phyloP scores from a whole-genome alignment of 495 filamentous ascomycete species.

The Cenococcum geophilum region DNA sequence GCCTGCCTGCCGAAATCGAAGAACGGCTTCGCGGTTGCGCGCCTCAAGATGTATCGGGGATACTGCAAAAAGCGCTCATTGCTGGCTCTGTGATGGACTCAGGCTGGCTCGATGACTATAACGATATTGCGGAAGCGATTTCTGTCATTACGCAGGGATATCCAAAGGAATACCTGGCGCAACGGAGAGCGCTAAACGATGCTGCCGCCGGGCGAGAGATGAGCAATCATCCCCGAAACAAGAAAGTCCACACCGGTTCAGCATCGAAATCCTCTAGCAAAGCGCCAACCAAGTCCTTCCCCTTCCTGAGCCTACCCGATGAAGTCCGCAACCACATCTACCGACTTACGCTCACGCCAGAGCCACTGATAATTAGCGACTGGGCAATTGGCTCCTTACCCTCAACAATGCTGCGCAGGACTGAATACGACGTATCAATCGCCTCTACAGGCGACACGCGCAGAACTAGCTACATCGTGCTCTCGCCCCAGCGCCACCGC shows the following conservation, averaged over 20 bases:
- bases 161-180: conserved; percentile 6
- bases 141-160: conserved; percentile 2
- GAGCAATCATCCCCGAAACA: background rate
- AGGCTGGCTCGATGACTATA: conserved; percentile 14
- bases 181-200: conserved; percentile 3
- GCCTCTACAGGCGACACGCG: conserved; percentile 4
- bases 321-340: conserved; percentile 8
- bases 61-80: background rate
- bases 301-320: conserved; percentile 11
- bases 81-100: conserved; percentile 13
- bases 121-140: conserved; percentile 1
- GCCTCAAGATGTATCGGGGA: background rate
- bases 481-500: background rate
- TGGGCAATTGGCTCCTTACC: conserved; percentile 12
- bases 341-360: background rate
- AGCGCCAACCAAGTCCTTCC: background rate
- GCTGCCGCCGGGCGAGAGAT: background rate
- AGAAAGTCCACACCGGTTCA: background rate
- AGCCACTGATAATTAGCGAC: conserved; percentile 4
- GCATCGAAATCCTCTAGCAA: background rate
- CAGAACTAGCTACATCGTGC: conserved; percentile 7
- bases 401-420: conserved; percentile 1
- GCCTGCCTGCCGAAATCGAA: conserved; percentile 1
- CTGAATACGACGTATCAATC: conserved; percentile 12
- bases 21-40: background rate